These are phyloP conservation scores for Colletotrichum lentis DNA, from an alignment of 2,329 filamentous ascomycete genomes.

Conservation along the genomic window DNA sequence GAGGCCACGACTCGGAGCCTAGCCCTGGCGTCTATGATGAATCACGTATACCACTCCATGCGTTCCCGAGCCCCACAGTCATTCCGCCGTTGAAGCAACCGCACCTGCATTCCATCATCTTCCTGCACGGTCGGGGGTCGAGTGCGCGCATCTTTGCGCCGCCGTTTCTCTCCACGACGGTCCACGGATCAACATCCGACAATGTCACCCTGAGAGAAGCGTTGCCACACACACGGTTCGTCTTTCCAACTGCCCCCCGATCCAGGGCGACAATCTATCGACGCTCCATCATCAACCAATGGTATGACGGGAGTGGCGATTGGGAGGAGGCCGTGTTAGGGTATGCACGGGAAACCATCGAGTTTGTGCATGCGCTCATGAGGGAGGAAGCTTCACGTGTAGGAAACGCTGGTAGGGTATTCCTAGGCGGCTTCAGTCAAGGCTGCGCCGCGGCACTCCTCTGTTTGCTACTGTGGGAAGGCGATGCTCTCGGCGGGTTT, in stretches of 20 bases:
- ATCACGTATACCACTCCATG: conserved; percentile 35
- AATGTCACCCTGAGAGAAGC: conserved; percentile 43
- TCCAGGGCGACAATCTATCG: conserved; percentile 46
- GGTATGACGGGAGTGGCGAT: conserved; percentile 49
- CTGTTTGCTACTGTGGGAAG: conserved; percentile 55
- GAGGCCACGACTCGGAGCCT: neutral
- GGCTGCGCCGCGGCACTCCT: conserved; percentile 59
- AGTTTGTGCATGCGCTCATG: conserved; percentile 52
- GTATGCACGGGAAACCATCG: conserved; percentile 49
- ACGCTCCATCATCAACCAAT: conserved; percentile 47
- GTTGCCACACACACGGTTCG: conserved; percentile 56
- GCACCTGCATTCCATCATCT: conserved; percentile 56
- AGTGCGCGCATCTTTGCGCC: conserved; percentile 52
- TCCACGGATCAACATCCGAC: conserved; percentile 17
- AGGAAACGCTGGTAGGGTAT: conserved; percentile 50
- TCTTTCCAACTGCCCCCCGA: conserved; percentile 60
- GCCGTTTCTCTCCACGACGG: conserved; percentile 47
- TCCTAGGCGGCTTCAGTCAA: conserved; percentile 63
- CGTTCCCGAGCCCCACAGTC: conserved; percentile 41
- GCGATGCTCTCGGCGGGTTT: conserved; percentile 48
- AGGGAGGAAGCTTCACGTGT: conserved; percentile 48
- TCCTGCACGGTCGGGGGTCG: conserved; percentile 60
- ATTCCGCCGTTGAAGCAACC: conserved; percentile 41
- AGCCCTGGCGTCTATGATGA: neutral
- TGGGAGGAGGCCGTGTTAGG: conserved; percentile 47